Percentiles rank a stretch among this genome's conserved stretches.
These are phyloP conservation scores for Hanseniaspora occidentalis DNA, from an alignment of 805 yeast genomes.

Conservation along the genomic window DNA sequence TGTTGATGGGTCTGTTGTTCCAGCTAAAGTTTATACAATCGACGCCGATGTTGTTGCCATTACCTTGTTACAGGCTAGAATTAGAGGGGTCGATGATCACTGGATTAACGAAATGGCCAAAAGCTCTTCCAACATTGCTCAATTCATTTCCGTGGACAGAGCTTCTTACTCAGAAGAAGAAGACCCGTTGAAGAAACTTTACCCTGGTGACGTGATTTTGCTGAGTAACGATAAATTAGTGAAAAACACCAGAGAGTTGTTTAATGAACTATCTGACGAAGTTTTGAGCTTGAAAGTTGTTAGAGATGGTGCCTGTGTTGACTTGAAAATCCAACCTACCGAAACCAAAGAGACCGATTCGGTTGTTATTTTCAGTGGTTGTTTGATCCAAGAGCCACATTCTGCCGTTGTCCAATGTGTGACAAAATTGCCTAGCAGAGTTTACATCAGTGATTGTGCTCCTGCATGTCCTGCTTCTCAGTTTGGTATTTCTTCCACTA, in stretches of 20 bases:
- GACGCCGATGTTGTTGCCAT: conserved; percentile 70
- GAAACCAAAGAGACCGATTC: conserved; percentile 51
- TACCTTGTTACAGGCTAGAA: conserved; percentile 62
- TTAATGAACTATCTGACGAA: conserved; percentile 30
- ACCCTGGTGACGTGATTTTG: conserved; percentile 66
- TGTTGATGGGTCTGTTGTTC: conserved; percentile 18
- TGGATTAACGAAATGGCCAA: conserved; percentile 66
- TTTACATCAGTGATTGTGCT: conserved; percentile 65
- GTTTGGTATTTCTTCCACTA: conserved; percentile 65
- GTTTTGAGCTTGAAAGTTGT: conserved; percentile 48
- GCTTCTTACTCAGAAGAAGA: conserved; percentile 40
- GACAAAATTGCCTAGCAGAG: conserved; percentile 64
- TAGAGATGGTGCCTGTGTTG: conserved; percentile 54
- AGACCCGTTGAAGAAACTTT: conserved; percentile 14
- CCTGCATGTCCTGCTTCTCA: conserved; percentile 82
- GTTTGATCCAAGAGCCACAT: conserved; percentile 77
- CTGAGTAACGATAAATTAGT: conserved; percentile 56
- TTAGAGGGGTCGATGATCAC: conserved; percentile 75
- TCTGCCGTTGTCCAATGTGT: conserved; percentile 82
- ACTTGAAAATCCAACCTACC: conserved; percentile 51
- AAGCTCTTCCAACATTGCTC: conserved; percentile 50
- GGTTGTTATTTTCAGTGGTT: conserved; percentile 74
- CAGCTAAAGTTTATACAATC: conserved; percentile 51
- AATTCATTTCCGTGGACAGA: conserved; percentile 59
- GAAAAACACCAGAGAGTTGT: conserved; percentile 55